Conservation (phyloP, 2,329 filamentous ascomycete species). For the Beauveria medogensis region DNA sequence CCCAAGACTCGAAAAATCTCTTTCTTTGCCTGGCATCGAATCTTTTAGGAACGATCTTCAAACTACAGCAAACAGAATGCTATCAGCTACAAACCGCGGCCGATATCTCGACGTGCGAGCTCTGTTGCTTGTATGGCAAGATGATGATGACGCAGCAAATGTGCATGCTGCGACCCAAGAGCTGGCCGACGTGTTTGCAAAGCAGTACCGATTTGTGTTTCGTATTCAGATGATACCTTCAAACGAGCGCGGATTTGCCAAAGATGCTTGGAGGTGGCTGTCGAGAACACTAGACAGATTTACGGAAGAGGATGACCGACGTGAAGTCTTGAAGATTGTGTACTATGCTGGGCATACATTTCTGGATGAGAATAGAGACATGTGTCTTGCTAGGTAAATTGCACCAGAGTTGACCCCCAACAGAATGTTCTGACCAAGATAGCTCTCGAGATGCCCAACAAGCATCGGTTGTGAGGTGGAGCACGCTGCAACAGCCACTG, state of each 20-base stretch:
- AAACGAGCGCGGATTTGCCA: conserved; percentile 32
- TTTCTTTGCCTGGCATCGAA: conserved; percentile 42
- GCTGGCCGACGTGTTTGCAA: conserved; percentile 41
- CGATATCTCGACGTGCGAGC: conserved; percentile 46
- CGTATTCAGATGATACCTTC: conserved; percentile 43
- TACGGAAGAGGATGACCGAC: conserved; percentile 43
- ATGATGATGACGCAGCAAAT: conserved; percentile 37
- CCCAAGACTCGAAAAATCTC: conserved; percentile 44
- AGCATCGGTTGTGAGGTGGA: conserved; percentile 45
- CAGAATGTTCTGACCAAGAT: conserved; percentile 10
- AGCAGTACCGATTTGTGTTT: conserved; percentile 43
- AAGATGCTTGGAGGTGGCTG: conserved; percentile 46
- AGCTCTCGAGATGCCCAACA: conserved; percentile 41
- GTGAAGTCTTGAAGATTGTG: conserved; percentile 50
- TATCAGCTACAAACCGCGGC: conserved; percentile 41
- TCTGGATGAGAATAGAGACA: conserved; percentile 46
- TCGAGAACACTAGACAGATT: conserved; percentile 44
- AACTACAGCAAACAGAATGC: conserved; percentile 38
- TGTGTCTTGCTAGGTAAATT: conserved; percentile 48
- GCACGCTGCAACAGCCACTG: conserved; percentile 45
- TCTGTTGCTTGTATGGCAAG: conserved; percentile 49
- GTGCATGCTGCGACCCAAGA: conserved; percentile 37
- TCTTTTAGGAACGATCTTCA: conserved; percentile 46
- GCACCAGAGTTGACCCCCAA: background rate
- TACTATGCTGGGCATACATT: conserved; percentile 50